Conservation (phyloP, 805 yeast genomes). For the Starmerella stellata region DNA sequence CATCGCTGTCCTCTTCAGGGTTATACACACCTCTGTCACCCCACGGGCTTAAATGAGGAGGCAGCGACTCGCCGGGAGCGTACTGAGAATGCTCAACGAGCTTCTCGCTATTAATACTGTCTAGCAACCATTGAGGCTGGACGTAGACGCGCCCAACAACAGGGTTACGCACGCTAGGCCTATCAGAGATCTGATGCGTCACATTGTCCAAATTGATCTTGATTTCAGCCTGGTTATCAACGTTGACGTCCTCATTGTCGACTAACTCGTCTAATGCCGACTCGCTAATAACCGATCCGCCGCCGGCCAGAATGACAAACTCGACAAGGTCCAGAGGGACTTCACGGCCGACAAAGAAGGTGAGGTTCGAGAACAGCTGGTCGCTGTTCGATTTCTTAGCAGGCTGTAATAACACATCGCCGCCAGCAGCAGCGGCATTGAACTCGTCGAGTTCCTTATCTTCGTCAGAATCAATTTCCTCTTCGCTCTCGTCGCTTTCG, state of each 20-base stretch:
- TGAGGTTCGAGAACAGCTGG: constrained; percentile 49
- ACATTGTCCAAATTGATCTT: constrained; percentile 43
- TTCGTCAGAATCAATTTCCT: constrained; percentile 20
- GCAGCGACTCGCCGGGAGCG: constrained; percentile 86
- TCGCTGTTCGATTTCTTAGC: constrained; percentile 4
- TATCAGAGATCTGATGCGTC: constrained; percentile 87
- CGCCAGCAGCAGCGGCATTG: constrained; percentile 35
- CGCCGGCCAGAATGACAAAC: constrained; percentile 67
- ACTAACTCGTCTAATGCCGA: constrained; percentile 63
- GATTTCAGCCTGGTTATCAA: constrained; percentile 24
- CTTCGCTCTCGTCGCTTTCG: constrained; percentile 22
- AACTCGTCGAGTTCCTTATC: constrained; percentile 44
- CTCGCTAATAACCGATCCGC: constrained; percentile 75
- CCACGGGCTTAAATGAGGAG: constrained; percentile 98
- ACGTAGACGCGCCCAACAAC: constrained; percentile 83
- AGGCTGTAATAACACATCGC: constrained; percentile 51
- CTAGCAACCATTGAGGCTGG: constrained; percentile 98
- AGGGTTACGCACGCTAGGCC: constrained; percentile 61
- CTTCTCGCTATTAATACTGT: constrained; percentile 60
- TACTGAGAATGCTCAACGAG: constrained; percentile 63
- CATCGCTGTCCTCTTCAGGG: constrained; percentile 39
- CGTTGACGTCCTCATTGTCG: constrained; percentile 30
- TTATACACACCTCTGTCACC: constrained; percentile 86
- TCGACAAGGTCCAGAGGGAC: constrained; percentile 84
- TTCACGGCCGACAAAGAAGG: constrained; percentile 84